Base-by-base conservation (phyloP, 768 basidiomycete species). In the Cyclocybe cylindracea region DNA sequence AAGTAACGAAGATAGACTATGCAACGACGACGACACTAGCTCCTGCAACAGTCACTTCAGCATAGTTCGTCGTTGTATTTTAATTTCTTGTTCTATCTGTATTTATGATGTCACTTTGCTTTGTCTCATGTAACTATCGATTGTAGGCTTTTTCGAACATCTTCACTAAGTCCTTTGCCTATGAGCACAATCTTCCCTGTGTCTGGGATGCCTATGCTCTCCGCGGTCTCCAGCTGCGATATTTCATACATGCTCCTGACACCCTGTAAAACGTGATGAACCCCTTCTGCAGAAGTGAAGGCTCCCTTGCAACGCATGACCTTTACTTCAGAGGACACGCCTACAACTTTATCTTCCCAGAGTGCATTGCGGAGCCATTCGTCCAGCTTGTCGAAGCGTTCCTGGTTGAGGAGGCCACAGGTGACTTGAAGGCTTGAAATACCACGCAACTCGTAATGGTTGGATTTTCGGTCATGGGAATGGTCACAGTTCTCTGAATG, bases 231-330 rank as follows among this genome's bases (percentile, higher is more conserved):
- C 37, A 85, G 71, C 44, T 75, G 68, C 0, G 67, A 63, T 10
- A 95, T 79, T 60, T 99, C 96, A 64, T 95, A 99, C 67, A 98
- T 78, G 58, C 75, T 91, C 57, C 91, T 76, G 10, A 99, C 97
- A 2, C 95, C 97, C 64, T 99, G 97, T 40, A 99, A 70, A 47
- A 98, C 82, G 59, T 85, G 80, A 50, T 80, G 76, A 46, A 79
- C 73, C 2, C 88, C 88, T 0, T 70, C 67, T 2, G 75, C 66
- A 8, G 75, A 71, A 13, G 67, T 67, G 56, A 96, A 85, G 14
- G 94, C 75, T 7, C 95, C 96, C 66, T 99, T 98, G 61, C 92
- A 91, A 11, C 97, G 84, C 14, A 99, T 71, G 37, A 92, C 59
- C 40, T 61, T 57, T n/a, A 61, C 39, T 24, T 58, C 55, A 9